These are phyloP conservation scores for Sugiyamaella americana DNA, from an alignment of 805 yeast genomes.

Conservation along the genomic window DNA sequence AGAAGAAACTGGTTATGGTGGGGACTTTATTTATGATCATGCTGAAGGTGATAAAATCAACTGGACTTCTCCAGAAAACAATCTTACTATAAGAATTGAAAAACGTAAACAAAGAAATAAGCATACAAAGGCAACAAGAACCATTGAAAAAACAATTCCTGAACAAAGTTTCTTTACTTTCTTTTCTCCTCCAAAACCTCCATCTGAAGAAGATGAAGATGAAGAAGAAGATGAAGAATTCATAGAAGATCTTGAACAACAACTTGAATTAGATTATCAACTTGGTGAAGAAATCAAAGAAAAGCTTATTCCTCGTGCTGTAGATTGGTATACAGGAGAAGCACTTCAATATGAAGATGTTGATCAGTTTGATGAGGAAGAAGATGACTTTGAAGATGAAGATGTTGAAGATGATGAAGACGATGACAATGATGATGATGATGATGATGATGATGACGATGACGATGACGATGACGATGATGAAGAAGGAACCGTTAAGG, in stretches of 20 bases:
- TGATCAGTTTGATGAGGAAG: constrained; percentile 52
- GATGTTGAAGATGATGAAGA: constrained; percentile 60
- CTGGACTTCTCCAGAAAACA: constrained; percentile 75
- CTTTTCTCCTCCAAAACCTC: constrained; percentile 86
- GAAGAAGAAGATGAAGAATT: constrained; percentile 50
- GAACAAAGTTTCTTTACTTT: constrained; percentile 92
- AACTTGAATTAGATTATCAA: constrained; percentile 87
- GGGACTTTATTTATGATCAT: constrained; percentile 94
- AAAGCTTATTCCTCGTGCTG: constrained; percentile 89
- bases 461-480: constrained; percentile 42
- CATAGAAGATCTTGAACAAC: constrained; percentile 69
- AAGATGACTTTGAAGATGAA: constrained; percentile 53
- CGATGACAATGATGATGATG: constrained; percentile 39
- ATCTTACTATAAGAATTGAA: constrained; percentile 82
- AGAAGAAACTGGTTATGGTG: constrained; percentile 87
- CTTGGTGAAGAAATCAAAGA: constrained; percentile 96
- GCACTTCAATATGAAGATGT: constrained; percentile 73
- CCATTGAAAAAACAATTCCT: constrained; percentile 92
- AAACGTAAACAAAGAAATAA: constrained; percentile 97
- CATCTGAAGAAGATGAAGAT: constrained; percentile 50
- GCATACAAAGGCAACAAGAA: constrained; percentile 91
- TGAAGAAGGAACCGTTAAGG: constrained; percentile 34
- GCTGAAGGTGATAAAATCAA: constrained; percentile 85
- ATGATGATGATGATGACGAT: constrained; percentile 41
- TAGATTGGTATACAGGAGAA: constrained; percentile 98